Base-by-base conservation (phyloP, 192 early-diverging fungal species). In the Coemansia sp. region DNA sequence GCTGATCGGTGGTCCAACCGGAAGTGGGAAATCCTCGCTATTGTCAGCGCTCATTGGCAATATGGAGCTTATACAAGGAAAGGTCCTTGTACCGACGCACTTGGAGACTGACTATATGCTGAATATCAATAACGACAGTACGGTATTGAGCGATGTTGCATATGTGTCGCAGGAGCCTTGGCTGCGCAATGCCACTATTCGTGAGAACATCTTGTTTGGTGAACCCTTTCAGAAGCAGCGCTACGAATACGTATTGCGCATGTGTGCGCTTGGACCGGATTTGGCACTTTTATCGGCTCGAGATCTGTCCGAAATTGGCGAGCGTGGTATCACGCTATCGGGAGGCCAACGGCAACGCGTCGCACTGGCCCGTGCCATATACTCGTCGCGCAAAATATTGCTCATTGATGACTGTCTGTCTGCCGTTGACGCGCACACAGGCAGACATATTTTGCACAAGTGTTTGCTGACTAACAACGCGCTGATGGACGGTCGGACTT, bases 341-440 rank as follows among this genome's bases (percentile, higher is more conserved):
- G 93, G 93, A 22, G 93, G 93, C 2, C 93, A 95, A 66, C 91
- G 90, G 69, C 89, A 89, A 50, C 80, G 94, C 15, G 83, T 98
- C n/a, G 70, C 91, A 5, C 79, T 96, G 57, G 94, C 93, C 15
- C 86, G 95, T 51, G 93, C 94, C 21, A 69, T 95, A 7, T 97
- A 96, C 71, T 81, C 78, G 9, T 38, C n/a, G 1, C 62, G 60
- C 25, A 57, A 50, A 9, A 61, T 71, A 22, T 65, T 95, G 25
- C 69, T 95, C 9, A 70, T 94, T 51, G 94, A 96, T 66, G 95
- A 94, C 69, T 91, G 89, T 67, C 81, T 96, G 45, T 92, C 91
- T 29, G 97, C 97, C 24, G 95, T 97, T 2, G 97, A 98, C 66
- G 87, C 92, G 5, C 94, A 94, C 39, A 98, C 95, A 1, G 94